phyloP scores from a whole-genome alignment of 1,139 yeast genomes.

The Diutina rugosa region DNA sequence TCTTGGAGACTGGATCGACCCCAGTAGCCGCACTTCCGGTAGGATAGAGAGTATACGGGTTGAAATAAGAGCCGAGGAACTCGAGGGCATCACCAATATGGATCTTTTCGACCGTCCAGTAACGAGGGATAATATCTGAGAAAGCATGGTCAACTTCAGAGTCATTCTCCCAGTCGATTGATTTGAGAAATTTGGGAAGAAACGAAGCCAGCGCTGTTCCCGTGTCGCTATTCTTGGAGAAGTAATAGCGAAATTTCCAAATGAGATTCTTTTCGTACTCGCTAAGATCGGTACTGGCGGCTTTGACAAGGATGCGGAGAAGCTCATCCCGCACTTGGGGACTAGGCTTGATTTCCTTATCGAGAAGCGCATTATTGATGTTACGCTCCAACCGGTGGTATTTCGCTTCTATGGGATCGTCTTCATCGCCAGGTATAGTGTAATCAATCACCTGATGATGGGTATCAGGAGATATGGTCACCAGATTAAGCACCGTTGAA shows the following conservation, averaged over 20 bases:
- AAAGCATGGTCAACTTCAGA: conserved; percentile 70
- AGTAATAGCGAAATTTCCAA: conserved; percentile 86
- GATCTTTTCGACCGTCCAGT: conserved; percentile 50
- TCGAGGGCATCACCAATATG: conserved; percentile 92
- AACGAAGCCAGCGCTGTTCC: conserved; percentile 28
- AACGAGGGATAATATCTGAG: conserved; percentile 33
- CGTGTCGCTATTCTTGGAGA: conserved; percentile 43
- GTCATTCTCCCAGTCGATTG: conserved; percentile 82
- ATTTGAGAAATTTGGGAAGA: conserved; percentile 72
- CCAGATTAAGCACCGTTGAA: not conserved
- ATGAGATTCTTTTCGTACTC: conserved; percentile 79
- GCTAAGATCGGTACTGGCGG: conserved; percentile 71
- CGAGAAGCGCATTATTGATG: conserved; percentile 64
- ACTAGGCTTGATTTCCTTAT: conserved; percentile 80
- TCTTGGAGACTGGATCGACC: conserved; percentile 2
- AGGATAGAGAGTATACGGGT: conserved; percentile 23
- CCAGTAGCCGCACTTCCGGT: conserved; percentile 5
- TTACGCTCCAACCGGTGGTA: conserved; percentile 71
- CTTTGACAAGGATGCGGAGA: conserved; percentile 52
- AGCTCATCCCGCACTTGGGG: conserved; percentile 72
- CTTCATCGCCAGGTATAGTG: not conserved
- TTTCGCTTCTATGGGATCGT: conserved; percentile 79
- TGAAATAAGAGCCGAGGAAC: conserved; percentile 61
- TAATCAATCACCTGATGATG: not conserved
- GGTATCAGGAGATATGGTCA: not conserved